Evolutionary conservation across 1,139 yeast species (phyloP).

Genomic region (Magnusiomyces magnusii): DNA sequence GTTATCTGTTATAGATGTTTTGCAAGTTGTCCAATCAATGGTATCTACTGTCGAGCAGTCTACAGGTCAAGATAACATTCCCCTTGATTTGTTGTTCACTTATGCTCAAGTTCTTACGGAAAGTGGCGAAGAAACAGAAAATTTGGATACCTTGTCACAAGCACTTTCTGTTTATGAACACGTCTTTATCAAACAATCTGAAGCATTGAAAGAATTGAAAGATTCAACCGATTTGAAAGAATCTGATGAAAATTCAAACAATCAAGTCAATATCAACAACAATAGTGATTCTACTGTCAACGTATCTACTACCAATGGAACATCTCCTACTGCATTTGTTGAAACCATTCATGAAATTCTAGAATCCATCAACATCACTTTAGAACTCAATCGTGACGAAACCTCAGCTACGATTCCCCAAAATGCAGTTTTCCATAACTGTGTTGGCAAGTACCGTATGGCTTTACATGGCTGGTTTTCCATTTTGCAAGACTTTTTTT

Average conservation of each 20-base stretch:
- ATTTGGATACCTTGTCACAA: constrained; percentile 13
- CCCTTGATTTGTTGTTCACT: constrained; percentile 25
- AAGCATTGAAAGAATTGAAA: constrained; percentile 12
- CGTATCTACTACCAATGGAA: constrained; percentile 4
- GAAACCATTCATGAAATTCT: constrained; percentile 13
- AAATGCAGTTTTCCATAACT: constrained; percentile 2
- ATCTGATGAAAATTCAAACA: constrained; percentile 7
- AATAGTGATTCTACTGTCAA: constrained; percentile 4
- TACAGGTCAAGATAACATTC: constrained; percentile 13
- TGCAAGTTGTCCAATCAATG: constrained; percentile 19
- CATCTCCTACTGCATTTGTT: constrained; percentile 9
- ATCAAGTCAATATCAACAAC: not conserved
- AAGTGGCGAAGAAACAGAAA: constrained; percentile 24
- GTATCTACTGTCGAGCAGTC: constrained; percentile 7
- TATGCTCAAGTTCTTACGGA: constrained; percentile 27
- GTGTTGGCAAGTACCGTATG: not conserved
- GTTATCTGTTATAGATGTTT: constrained; percentile 14
- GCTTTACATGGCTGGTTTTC: not conserved
- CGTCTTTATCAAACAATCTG: constrained; percentile 20
- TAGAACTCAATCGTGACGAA: constrained; percentile 11
- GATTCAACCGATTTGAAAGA: not conserved
- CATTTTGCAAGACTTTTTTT: not conserved
- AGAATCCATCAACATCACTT: constrained; percentile 8
- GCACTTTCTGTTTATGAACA: constrained; percentile 22
- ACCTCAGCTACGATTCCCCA: not conserved